Percentiles rank a stretch among this genome's conserved stretches.
phyloP scores from a whole-genome alignment of 2,329 filamentous ascomycete species.

The Cladobotryum mycophilum region DNA sequence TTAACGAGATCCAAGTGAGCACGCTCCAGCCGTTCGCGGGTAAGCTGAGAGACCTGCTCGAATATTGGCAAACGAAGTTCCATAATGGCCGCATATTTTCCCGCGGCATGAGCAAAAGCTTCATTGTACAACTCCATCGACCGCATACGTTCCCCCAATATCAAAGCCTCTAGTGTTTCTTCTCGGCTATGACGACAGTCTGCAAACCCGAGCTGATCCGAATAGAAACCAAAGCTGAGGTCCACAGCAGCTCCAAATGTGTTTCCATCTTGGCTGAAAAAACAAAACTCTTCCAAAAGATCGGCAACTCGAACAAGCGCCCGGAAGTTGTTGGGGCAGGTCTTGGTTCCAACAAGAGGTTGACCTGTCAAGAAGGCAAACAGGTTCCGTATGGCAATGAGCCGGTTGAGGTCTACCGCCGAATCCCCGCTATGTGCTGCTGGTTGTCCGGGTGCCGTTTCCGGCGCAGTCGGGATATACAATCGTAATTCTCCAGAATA shows the following conservation, averaged over 20 bases:
- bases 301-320: slow-evolving; percentile 49
- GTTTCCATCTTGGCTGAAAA: slow-evolving; percentile 48
- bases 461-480: slow-evolving; percentile 45
- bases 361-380: slow-evolving; percentile 61
- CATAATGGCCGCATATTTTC: slow-evolving; percentile 72
- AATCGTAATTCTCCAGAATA: slow-evolving; percentile 40
- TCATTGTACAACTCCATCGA: slow-evolving; percentile 80
- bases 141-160: slow-evolving; percentile 84
- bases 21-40: slow-evolving; percentile 73
- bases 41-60: slow-evolving; percentile 61
- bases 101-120: slow-evolving; percentile 84
- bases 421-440: slow-evolving; percentile 26
- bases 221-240: slow-evolving; percentile 65
- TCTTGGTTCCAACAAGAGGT: slow-evolving; percentile 53
- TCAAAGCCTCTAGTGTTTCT: slow-evolving; percentile 80
- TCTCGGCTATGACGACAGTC: slow-evolving; percentile 79
- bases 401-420: slow-evolving; percentile 42
- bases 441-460: slow-evolving; percentile 30
- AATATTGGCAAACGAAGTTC: slow-evolving; percentile 63
- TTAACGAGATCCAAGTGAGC: slow-evolving; percentile 73
- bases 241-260: slow-evolving; percentile 56
- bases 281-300: slow-evolving; percentile 52
- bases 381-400: slow-evolving; percentile 56
- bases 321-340: slow-evolving; percentile 45
- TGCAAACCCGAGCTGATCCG: slow-evolving; percentile 68